These are phyloP conservation scores for Diaporthe sp. DNA, from an alignment of 2,329 filamentous ascomycete species.

Conservation along the genomic window DNA sequence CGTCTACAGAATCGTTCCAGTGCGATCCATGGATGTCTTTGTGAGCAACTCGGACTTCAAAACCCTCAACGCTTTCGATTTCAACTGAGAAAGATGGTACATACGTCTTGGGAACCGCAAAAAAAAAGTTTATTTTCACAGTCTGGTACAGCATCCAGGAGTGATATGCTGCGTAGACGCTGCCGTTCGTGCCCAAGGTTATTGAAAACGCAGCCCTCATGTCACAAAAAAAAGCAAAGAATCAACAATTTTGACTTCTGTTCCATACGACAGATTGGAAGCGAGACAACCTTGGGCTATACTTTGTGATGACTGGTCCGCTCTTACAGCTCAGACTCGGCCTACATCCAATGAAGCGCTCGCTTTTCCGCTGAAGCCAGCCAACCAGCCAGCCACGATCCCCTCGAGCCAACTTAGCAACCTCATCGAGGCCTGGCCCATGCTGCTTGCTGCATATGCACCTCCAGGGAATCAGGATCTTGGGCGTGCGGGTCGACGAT, in stretches of 20 bases:
- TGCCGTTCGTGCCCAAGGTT: not conserved
- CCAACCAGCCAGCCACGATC: not conserved
- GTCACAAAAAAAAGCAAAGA: not conserved
- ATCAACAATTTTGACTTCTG: not conserved
- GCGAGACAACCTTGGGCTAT: no score
- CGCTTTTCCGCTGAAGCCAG: not conserved
- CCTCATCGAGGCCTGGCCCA: conserved; percentile 8
- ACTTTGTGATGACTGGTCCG: not conserved
- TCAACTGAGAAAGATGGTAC: not conserved
- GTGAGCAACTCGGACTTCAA: not conserved
- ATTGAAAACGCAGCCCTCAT: not conserved
- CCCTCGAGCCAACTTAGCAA: not conserved
- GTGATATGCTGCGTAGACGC: not conserved
- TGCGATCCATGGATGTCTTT: not conserved
- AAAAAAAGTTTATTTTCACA: not conserved
- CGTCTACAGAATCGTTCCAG: not conserved
- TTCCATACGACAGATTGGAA: not conserved
- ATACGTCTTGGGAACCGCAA: not conserved
- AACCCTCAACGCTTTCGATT: no score
- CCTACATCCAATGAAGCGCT: not conserved
- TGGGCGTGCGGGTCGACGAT: not conserved
- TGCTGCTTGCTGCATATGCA: conserved; percentile 14
- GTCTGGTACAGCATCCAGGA: not conserved
- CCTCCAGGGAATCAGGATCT: not conserved
- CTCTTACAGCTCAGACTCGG: no score